A percentile compares a stretch with the other conserved stretches of the same genome.
phyloP scores from a whole-genome alignment of 306 rosid genomes.

The Purshia tridentata region DNA sequence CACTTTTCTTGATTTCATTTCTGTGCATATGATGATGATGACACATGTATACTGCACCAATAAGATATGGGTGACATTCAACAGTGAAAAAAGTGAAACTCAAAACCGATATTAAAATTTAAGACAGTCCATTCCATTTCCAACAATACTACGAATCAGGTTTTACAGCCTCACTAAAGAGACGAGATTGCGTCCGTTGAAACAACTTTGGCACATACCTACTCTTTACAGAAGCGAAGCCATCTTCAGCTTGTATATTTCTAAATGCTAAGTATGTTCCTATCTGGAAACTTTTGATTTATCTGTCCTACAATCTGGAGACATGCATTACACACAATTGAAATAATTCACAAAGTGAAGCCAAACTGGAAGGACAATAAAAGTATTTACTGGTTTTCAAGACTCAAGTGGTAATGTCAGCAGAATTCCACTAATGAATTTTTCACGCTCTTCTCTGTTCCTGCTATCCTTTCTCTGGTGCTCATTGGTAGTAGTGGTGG shows the following conservation, averaged over 20 bases:
- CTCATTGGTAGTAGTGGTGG: constrained; percentile 31
- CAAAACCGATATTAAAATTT: not conserved
- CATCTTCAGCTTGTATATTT: constrained; percentile 34
- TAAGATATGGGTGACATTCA: not conserved
- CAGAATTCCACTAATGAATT: constrained; percentile 35
- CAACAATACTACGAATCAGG: not conserved
- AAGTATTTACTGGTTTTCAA: constrained; percentile 20
- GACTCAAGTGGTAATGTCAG: constrained; percentile 30
- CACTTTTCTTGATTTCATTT: constrained; percentile 10
- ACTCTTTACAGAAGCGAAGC: constrained; percentile 22
- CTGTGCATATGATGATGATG: constrained; percentile 6
- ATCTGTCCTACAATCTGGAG: constrained; percentile 10
- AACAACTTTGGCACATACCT: not conserved
- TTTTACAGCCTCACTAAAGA: constrained; percentile 6
- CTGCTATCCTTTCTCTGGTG: constrained; percentile 41
- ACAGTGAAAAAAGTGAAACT: not conserved
- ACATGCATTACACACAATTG: not conserved
- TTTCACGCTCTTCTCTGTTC: constrained; percentile 37
- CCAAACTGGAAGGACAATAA: not conserved
- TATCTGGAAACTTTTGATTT: constrained; percentile 11
- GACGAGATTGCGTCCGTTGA: not conserved
- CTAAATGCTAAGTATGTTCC: not conserved
- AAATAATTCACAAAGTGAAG: constrained; percentile 1
- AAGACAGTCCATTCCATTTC: not conserved
- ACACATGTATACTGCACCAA: not conserved